Evolutionary conservation across 1,284 basidiomycete species (phyloP), one percentile per base, ranked within the genome.

Genomic region (Puccinia horiana): DNA sequence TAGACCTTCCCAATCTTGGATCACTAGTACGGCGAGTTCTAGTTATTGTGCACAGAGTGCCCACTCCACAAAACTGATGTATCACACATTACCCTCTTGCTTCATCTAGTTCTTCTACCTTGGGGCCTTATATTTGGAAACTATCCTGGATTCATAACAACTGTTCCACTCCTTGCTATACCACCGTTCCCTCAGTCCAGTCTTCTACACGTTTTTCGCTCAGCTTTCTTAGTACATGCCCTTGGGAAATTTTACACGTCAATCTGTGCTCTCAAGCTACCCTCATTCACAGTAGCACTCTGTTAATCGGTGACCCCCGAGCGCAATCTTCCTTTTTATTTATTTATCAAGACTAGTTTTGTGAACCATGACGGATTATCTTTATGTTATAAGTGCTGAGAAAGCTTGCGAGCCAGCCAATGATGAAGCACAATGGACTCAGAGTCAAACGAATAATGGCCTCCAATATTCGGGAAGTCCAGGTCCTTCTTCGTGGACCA

Each of bases 301-400:
- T 32, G n/a, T 20, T 12, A 65, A 65, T 37, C 6, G 32, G 44
- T 20, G 44, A 26, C 37, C 29, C 47, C 47, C n/a, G 2, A 49
- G 26, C 29, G 29, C 70, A 73, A 73, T 26, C 65, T 42, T 14
- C 32, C 44, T 0, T 40, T 67, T 42, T n/a, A 23, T 42, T 35
- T 44, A n/a, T 5, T 35, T 29, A 52, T 40, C n/a, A 4, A 8
- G 16, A 73, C 18, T 52, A 52, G 49, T 29, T 73, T 44, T 37
- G 47, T 35, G 47, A 73, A 76, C 49, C 37, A 76, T 76, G 74
- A 54, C 26, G 35, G 54, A 75, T 32, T 75, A 75, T 35, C 54
- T 56, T 8, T 56, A 56, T 56, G 72, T 58, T 0, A 14, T 52
- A 40, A 56, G 23, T 42, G n/a, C 32, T 40, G 72, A 75, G 32